Evolutionary conservation across 768 basidiomycete genomes (phyloP).

Genomic region (Paxillus involutus): DNA sequence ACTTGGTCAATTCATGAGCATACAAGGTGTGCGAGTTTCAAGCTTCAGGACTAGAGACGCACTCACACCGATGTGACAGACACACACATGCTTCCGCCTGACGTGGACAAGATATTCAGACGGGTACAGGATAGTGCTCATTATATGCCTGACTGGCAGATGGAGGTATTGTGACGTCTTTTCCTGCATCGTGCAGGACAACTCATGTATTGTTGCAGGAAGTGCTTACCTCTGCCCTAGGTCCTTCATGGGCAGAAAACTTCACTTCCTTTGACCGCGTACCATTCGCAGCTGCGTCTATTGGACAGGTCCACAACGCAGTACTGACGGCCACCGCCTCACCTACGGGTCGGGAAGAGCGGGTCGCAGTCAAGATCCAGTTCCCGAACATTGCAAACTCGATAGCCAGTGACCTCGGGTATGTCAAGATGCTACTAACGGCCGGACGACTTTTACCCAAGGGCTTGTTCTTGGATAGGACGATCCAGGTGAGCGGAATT

Average conservation of each 20-base stretch:
- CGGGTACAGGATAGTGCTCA: slow-evolving; percentile 94
- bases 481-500: slow-evolving; percentile 55
- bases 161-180: slow-evolving; percentile 61
- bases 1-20: slow-evolving; percentile 95
- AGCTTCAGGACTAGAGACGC: not conserved
- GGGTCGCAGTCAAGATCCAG: slow-evolving; percentile 86
- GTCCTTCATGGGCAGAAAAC: slow-evolving; percentile 65
- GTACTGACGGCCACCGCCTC: slow-evolving; percentile 52
- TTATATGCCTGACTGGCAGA: slow-evolving; percentile 99
- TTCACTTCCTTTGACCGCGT: slow-evolving; percentile 80
- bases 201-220: slow-evolving; percentile 32
- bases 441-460: slow-evolving; percentile 81
- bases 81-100: slow-evolving; percentile 82
- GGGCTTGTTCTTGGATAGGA: slow-evolving; percentile 88
- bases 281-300: slow-evolving; percentile 94
- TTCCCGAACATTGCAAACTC: slow-evolving; percentile 90
- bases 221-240: slow-evolving; percentile 78
- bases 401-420: slow-evolving; percentile 84
- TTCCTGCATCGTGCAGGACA: not conserved
- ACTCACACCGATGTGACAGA: slow-evolving; percentile 46
- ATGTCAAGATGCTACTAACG: slow-evolving; percentile 78
- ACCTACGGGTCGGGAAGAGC: slow-evolving; percentile 53
- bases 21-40: slow-evolving; percentile 61
- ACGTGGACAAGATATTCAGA: slow-evolving; percentile 85
- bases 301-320: slow-evolving; percentile 92